Evolutionary conservation across 495 filamentous ascomycete genomes (phyloP), one percentile per base, ranked within the genome.

Genomic region (Tuber brumale): DNA sequence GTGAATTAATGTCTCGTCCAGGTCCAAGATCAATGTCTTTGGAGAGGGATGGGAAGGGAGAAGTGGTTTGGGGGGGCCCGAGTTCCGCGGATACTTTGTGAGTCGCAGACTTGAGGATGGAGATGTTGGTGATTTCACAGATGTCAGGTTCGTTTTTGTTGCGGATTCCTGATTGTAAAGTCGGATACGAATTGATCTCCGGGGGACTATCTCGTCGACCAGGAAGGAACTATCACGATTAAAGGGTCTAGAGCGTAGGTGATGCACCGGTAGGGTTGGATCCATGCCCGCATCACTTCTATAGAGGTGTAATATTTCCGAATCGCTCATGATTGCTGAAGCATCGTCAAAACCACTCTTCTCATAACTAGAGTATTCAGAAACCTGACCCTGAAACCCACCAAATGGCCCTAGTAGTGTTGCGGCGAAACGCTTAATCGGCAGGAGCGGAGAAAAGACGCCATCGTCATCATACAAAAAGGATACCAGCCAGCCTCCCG

Each of bases 1-100:
- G 86, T 99, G 95, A 81, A 99, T 98, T 72, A 99, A 86, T 0
- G 95, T 99, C 82, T 99, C 95, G 83, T 99, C 95, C 23, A 99
- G 89, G 83, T 99, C 95, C 42, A 99, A 87, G 79, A 99, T 95
- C 75, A 99, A 84, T 3, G 95, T 98, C 85, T 99, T 99, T 83
- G 80, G 78, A 66, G 76, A 76, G 18, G 76, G 76, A 4, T 77
- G 74, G 39, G 89, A 88, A 8, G 96, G 94, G 74, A 98, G 92
- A 69, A 98, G 87, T 12, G 95, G 95, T 61, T 94, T 89, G 18
- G 96, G 95, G 23, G 95, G 95, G 18, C 92, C 91, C 14, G 93
- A 94, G 51, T 91, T 91, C 78, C 93, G 92, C 46, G 96, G 95
- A 83, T 97, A 98, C 83, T 90, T 93, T 70, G 93, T 97, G 70